Base-by-base conservation (phyloP, 768 basidiomycete species). In the Trametes meyenii region DNA sequence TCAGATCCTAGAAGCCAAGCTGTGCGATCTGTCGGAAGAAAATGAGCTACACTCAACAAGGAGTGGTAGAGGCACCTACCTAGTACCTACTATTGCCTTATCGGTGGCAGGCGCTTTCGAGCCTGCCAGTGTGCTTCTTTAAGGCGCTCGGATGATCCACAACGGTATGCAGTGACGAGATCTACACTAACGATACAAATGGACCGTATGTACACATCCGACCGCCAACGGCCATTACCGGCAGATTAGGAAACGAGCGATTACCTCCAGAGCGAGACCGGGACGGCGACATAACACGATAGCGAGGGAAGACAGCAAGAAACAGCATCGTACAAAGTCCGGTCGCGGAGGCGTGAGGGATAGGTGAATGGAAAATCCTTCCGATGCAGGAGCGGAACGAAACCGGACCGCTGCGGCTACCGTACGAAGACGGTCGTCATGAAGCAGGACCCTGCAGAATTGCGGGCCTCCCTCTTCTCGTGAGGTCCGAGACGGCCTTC, bases 401-500 rank as follows among this genome's bases (percentile, higher is more conserved):
- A 23, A 33, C 14, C 24, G 38, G n/a, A n/a, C n/a, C n/a, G n/a
- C n/a, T n/a, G n/a, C n/a, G n/a, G 39, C 40, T 12, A 50, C 16
- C 17, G 33, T 11, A 7, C 10, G 12, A 21, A n/a, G 26, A 3
- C 43, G 26, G 17, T 33, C 35, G 53, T 54, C 53, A 54, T 26
- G 56, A 50, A n/a, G 19, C 44, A 17, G 54, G 21, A 10, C 17
- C 48, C 39, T 39, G 16, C 21, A 16, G 8, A 21, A 10, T 12
- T 17, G 36, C 51, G 29, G 36, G 13, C 13, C 24, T 7, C 3
- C 52, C 61, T 55, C 66, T 52, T 54, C 46, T 53, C 21, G 52
- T 58, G 17, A 71, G 56, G 42, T 57, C 48, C 42, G 63, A 50
- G 17, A 72, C 66, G 5, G 66, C 69, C 38, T 66, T 66, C 52